Conservation (phyloP, 768 basidiomycete genomes). For the Imleria badia region DNA sequence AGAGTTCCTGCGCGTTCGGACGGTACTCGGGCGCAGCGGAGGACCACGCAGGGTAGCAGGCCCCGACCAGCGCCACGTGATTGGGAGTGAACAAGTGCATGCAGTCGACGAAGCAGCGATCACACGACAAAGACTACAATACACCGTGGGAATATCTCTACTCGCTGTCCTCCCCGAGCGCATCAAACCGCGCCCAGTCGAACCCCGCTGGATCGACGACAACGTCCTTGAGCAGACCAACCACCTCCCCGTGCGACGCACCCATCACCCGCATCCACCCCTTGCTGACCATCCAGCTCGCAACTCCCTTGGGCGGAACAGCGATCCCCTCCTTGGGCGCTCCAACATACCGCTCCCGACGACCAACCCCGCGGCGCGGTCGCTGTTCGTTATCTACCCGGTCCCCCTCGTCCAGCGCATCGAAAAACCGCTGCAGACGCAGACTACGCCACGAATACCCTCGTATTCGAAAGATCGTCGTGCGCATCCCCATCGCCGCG, state of each 20-base stretch:
- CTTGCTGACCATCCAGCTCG: slow-evolving; percentile 76
- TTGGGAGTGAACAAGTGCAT: slow-evolving; percentile 72
- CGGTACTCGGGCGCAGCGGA: slow-evolving; percentile 75
- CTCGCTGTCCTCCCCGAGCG: slow-evolving; percentile 59
- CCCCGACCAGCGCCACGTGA: slow-evolving; percentile 79
- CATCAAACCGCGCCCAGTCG: slow-evolving; percentile 47
- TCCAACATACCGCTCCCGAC: slow-evolving; percentile 53
- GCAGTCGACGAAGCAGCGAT: no score
- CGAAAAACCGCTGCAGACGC: slow-evolving; percentile 60
- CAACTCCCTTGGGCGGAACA: slow-evolving; percentile 63
- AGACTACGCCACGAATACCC: slow-evolving; percentile 69
- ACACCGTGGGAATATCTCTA: slow-evolving; percentile 19
- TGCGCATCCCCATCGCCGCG: slow-evolving; percentile 25
- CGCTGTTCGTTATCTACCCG: slow-evolving; percentile 41
- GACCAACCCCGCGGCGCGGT: slow-evolving; percentile 59
- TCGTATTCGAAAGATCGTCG: slow-evolving; percentile 49
- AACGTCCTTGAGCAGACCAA: slow-evolving; percentile 40
- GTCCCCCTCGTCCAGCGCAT: slow-evolving; percentile 59
- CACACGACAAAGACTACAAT: background rate
- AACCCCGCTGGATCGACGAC: slow-evolving; percentile 47
- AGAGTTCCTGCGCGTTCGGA: slow-evolving; percentile 83
- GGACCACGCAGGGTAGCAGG: slow-evolving; percentile 84
- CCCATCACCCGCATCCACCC: slow-evolving; percentile 53
- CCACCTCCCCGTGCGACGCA: slow-evolving; percentile 47
- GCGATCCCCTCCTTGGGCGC: slow-evolving; percentile 53